Evolutionary conservation across 2,329 filamentous ascomycete genomes (phyloP), one percentile per base, ranked within the genome.

Genomic region (Exserohilum turcica): DNA sequence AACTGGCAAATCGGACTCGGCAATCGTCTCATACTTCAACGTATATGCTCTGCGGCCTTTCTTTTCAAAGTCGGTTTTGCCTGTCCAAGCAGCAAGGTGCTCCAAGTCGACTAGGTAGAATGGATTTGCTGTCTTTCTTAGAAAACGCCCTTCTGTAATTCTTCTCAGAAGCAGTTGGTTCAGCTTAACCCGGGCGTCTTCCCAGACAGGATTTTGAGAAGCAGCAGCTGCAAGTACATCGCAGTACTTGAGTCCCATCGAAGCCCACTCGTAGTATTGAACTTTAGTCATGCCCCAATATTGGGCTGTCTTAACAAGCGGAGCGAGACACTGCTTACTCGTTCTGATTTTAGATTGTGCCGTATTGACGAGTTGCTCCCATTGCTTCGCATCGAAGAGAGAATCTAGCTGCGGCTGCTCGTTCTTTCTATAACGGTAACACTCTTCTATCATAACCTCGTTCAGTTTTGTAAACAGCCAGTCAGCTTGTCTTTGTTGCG

Each of bases 81-180:
- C 31, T 21, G 5, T 27, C 49, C 39, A 61, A 19, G 36, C 28
- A 33, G 37, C 37, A 42, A 61, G 45, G 24, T 56, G 18, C 43
- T 53, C 29, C 12, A 56, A 28, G 33, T 63, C 47, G 16, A 52
- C 19, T 37, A 47, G 35, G 19, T 52, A 29, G 36, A 61, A 16
- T 13, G 49, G 47, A 36, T 61, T 60, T 5, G 31, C 21, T n/a
- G 48, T 29, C 13, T 27, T 43, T 44, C 44, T 52, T 9, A 50
- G 32, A 43, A 36, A 49, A 28, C 37, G 45, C 15, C 50, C 43
- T 36, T 52, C 36, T n/a, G 13, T n/a, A 28, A 61, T 57, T 13
- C 54, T 54, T 44, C 50, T 54, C 16, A 59, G 32, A 3, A 64
- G 37, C 9, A 59, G 47, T 29, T 59, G 48, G 38, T 64, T 61